These are phyloP conservation scores for Claviceps pazoutovae DNA, from an alignment of 2,329 filamentous ascomycete genomes.

Conservation along the genomic window DNA sequence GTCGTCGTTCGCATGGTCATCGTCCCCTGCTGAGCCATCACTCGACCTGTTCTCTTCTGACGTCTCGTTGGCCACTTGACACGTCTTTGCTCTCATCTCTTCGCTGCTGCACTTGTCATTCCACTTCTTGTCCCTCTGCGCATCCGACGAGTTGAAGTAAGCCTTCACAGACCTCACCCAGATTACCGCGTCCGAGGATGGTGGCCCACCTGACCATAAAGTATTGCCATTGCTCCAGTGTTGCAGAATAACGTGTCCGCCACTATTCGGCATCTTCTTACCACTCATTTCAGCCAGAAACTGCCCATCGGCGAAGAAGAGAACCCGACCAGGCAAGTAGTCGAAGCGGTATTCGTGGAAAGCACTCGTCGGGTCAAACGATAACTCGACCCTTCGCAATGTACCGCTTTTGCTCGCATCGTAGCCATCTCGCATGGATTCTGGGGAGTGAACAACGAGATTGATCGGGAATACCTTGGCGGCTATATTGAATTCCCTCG, in stretches of 20 bases:
- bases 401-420: constrained; percentile 46
- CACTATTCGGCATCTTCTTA: constrained; percentile 40
- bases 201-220: constrained; percentile 59
- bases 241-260: constrained; percentile 56
- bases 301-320: constrained; percentile 54
- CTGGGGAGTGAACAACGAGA: constrained; percentile 58
- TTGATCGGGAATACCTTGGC: constrained; percentile 48
- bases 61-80: constrained; percentile 12
- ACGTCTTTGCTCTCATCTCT: constrained; percentile 8
- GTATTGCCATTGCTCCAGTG: constrained; percentile 69
- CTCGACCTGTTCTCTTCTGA: constrained; percentile 12
- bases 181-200: constrained; percentile 44
- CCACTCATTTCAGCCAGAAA: constrained; percentile 42
- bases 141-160: constrained; percentile 60
- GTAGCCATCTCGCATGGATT: constrained; percentile 43
- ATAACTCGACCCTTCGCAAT: constrained; percentile 43
- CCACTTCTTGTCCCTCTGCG: constrained; percentile 3
- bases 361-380: constrained; percentile 48
- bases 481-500: constrained; percentile 41
- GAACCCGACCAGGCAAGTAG: constrained; percentile 46
- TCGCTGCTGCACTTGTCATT: constrained; percentile 2
- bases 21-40: constrained; percentile 10
- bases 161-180: constrained; percentile 58
- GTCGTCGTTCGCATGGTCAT: neutral
- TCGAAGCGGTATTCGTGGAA: constrained; percentile 76